Percentiles rank a stretch among this genome's conserved stretches.
Conservation (phyloP, 1,284 basidiomycete species). For the Dichomitus squalens region DNA sequence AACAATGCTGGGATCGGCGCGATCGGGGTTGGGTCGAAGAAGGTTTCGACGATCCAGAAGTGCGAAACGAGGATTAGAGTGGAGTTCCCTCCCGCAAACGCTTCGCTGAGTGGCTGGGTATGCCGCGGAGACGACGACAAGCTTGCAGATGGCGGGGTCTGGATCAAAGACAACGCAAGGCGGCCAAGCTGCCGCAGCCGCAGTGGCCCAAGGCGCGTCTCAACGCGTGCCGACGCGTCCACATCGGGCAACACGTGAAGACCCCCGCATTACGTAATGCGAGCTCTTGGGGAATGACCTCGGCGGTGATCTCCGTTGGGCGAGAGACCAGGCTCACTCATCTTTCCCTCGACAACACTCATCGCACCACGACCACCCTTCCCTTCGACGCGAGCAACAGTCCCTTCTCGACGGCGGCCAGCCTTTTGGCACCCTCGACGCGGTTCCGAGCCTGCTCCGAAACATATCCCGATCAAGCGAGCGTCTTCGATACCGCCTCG, state of each 20-base stretch:
- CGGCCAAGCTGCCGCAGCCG: background rate
- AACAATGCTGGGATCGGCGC: background rate
- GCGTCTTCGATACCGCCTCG: slow-evolving; percentile 5
- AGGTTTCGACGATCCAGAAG: slow-evolving; percentile 6
- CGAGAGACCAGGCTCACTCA: slow-evolving; percentile 9
- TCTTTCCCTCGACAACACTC: slow-evolving; percentile 15
- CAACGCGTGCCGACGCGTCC: slow-evolving; percentile 6
- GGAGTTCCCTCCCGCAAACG: background rate
- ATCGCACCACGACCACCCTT: background rate
- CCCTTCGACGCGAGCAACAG: background rate
- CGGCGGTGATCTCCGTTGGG: slow-evolving; percentile 15
- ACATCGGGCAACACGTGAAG: slow-evolving; percentile 9
- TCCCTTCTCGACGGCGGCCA: slow-evolving; percentile 2
- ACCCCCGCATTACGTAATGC: slow-evolving; percentile 16
- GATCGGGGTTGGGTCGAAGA: slow-evolving; percentile 1
- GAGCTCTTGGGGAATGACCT: background rate
- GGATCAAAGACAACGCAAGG: background rate
- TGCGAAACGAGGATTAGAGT: background rate
- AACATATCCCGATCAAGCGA: background rate
- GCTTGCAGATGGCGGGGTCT: background rate
- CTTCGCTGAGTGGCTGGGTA: background rate
- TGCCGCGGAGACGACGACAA: background rate
- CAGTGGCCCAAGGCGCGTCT: background rate
- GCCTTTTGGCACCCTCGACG: background rate
- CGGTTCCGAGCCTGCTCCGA: background rate